phyloP scores from a whole-genome alignment of 768 basidiomycete genomes.

The Podaxis rugospora region DNA sequence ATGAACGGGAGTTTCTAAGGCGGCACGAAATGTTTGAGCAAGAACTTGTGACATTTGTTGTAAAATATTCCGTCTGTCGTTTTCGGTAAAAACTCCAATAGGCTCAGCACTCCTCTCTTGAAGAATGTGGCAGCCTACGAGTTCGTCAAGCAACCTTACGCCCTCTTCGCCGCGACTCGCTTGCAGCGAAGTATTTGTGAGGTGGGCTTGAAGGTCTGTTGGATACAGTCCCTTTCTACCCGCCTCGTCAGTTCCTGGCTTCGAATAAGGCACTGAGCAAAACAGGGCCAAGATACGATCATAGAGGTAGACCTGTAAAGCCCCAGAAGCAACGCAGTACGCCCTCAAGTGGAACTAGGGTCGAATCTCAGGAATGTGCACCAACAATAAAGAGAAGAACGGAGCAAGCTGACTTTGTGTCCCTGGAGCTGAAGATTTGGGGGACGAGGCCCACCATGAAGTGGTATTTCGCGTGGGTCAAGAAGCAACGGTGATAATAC shows the following conservation, averaged over 20 bases:
- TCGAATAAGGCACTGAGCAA: constrained; percentile 64
- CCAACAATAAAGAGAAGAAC: neutral
- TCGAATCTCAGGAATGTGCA: neutral
- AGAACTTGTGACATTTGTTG: constrained; percentile 61
- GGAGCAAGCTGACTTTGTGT: constrained; percentile 46
- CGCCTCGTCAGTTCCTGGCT: constrained; percentile 33
- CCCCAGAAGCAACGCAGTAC: constrained; percentile 78
- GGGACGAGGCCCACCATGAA: constrained; percentile 20
- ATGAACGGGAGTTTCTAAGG: constrained; percentile 73
- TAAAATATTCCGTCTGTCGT: constrained; percentile 43
- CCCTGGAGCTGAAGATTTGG: constrained; percentile 30
- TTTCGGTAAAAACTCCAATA: constrained; percentile 21
- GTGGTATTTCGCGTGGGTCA: constrained; percentile 50
- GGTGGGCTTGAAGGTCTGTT: constrained; percentile 65
- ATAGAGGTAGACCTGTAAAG: constrained; percentile 77
- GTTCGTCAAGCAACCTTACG: constrained; percentile 78
- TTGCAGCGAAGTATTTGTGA: constrained; percentile 93
- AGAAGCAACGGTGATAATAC: constrained; percentile 72
- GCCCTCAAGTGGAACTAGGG: constrained; percentile 88
- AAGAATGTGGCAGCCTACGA: constrained; percentile 60
- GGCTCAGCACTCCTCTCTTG: constrained; percentile 19
- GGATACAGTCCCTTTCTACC: constrained; percentile 19
- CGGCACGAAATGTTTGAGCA: constrained; percentile 83
- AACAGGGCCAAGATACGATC: constrained; percentile 85
- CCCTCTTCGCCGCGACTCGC: constrained; percentile 56